These are phyloP conservation scores for Marchantia polymorpha DNA, from an alignment of 225 moss, liverwort and hornwort genomes.

Conservation along the genomic window DNA sequence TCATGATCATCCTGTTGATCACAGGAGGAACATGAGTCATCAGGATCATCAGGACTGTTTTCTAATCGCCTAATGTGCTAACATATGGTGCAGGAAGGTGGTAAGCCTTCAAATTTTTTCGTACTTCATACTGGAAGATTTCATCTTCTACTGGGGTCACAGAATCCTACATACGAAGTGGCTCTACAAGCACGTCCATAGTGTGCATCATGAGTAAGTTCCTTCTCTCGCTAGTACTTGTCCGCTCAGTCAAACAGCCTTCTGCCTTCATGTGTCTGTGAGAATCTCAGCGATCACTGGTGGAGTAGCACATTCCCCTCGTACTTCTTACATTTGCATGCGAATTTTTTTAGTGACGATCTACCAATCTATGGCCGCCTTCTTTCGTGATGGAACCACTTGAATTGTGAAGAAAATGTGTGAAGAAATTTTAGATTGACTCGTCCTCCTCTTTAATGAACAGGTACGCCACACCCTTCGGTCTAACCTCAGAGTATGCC, in stretches of 20 bases:
- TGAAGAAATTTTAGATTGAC: too few species aligned
- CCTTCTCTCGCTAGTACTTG: neutral
- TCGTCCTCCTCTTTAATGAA: neutral
- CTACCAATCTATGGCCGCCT: too few species aligned
- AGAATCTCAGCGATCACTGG: too few species aligned
- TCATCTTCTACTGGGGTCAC: slow-evolving; percentile 57
- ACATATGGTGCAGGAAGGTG: slow-evolving; percentile 55
- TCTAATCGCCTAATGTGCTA: slow-evolving; percentile 28
- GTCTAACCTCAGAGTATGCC: slow-evolving; percentile 96
- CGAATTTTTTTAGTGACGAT: too few species aligned
- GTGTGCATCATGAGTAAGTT: slow-evolving; percentile 53
- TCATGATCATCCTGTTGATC: too few species aligned
- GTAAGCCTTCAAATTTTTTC: slow-evolving; percentile 53
- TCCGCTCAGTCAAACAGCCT: too few species aligned
- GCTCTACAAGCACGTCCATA: slow-evolving; percentile 66
- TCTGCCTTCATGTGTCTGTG: too few species aligned
- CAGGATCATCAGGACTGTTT: neutral
- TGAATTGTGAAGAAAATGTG: too few species aligned
- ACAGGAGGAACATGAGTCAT: too few species aligned
- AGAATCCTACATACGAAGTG: slow-evolving; percentile 53
- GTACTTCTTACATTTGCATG: too few species aligned
- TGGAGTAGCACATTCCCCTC: too few species aligned
- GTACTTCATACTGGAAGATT: slow-evolving; percentile 55
- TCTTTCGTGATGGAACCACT: too few species aligned
- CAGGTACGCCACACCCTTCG: slow-evolving; percentile 75